Conservation (phyloP, 352 stramenopile genomes). For the Globisporangium ultimum region DNA sequence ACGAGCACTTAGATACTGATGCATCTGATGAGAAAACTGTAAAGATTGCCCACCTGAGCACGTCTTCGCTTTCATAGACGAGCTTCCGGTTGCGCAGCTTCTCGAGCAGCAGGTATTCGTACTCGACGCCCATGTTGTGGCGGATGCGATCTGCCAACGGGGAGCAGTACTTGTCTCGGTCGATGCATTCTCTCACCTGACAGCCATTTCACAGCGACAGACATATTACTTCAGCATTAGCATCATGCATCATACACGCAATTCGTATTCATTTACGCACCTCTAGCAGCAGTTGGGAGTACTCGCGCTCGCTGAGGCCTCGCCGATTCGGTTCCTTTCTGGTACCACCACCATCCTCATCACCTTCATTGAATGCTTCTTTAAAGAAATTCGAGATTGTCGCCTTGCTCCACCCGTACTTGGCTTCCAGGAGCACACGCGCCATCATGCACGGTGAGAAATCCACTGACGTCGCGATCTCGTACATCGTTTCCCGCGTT, state of each 20-base stretch:
- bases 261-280: conserved; percentile 2
- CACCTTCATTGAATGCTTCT: conserved; percentile 29
- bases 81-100: conserved; percentile 67
- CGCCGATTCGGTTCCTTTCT: conserved; percentile 1
- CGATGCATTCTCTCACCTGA: conserved; percentile 68
- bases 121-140: conserved; percentile 79
- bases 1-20: neutral
- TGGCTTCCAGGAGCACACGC: conserved; percentile 49
- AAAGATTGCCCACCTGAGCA: conserved; percentile 34
- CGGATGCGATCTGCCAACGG: conserved; percentile 69
- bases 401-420: conserved; percentile 59
- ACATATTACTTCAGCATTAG: no score
- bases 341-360: neutral
- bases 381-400: conserved; percentile 71
- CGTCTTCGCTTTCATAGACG: conserved; percentile 83
- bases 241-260: neutral
- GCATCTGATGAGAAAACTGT: no score
- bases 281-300: conserved; percentile 27
- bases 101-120: conserved; percentile 80
- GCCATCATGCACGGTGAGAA: conserved; percentile 75
- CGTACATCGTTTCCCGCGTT: conserved; percentile 26
- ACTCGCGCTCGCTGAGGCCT: conserved; percentile 17
- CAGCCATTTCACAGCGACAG: neutral
- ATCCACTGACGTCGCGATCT: conserved; percentile 37
- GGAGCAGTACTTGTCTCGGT: conserved; percentile 69